Evolutionary conservation across 345 rosid species (phyloP).

Genomic region (Populus nigra): DNA sequence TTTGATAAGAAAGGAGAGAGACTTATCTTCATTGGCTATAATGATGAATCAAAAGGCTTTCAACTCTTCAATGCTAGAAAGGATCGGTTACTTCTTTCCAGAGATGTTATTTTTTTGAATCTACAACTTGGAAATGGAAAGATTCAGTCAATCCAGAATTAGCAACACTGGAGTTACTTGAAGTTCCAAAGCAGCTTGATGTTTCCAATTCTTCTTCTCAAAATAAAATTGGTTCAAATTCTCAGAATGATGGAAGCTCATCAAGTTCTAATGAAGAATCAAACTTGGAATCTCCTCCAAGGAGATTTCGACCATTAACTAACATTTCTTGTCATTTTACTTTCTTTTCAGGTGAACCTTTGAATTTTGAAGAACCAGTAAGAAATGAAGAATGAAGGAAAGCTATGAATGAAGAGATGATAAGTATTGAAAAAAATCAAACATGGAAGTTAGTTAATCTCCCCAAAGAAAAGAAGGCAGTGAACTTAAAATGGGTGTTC

Average conservation of each 20-base stretch:
- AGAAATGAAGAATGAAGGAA: not conserved
- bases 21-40: not conserved
- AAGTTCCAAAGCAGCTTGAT: not conserved
- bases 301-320: not conserved
- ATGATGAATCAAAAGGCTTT: not conserved
- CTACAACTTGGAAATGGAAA: not conserved
- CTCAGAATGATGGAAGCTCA: no score
- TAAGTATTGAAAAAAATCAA: not conserved
- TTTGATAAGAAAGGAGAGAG: not conserved
- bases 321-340: not conserved
- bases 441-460: not conserved
- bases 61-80: not conserved
- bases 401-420: not conserved
- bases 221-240: no score
- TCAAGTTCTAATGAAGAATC: not conserved
- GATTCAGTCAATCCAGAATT: not conserved
- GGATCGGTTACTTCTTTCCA: accelerated
- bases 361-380: not conserved
- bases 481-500: not conserved
- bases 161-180: not conserved
- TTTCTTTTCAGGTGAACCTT: not conserved
- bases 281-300: not conserved
- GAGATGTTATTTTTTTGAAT: not conserved
- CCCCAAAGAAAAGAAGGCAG: not conserved
- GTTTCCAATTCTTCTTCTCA: no score